These are phyloP conservation scores for Petrea volubilis DNA, from an alignment of 257 asterid species.

Conservation along the genomic window DNA sequence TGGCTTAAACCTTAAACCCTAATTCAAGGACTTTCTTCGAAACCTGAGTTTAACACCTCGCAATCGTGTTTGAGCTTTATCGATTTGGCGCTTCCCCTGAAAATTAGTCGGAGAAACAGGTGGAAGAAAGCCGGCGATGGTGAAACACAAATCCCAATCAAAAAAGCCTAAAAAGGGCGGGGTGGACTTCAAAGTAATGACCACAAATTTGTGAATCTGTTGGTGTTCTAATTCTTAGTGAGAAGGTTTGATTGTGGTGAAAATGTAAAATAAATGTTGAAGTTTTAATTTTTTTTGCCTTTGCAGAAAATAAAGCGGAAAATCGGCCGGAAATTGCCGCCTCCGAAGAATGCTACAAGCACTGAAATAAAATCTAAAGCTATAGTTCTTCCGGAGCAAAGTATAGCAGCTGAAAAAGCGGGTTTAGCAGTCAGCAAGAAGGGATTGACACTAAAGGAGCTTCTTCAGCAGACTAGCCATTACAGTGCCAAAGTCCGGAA, in stretches of 20 bases:
- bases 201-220: neutral
- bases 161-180: conserved; percentile 74
- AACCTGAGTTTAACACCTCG: neutral
- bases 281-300: neutral
- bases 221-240: neutral
- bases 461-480: conserved; percentile 93
- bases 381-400: conserved; percentile 90
- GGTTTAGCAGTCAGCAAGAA: conserved; percentile 85
- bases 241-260: neutral
- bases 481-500: conserved; percentile 88
- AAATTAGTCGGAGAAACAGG: neutral
- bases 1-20: conserved; percentile 33
- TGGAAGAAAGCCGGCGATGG: conserved; percentile 46
- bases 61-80: neutral
- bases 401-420: conserved; percentile 73
- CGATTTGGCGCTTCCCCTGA: neutral
- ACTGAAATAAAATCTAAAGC: conserved; percentile 83
- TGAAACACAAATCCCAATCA: conserved; percentile 60
- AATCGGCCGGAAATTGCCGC: conserved; percentile 92
- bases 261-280: neutral
- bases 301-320: conserved; percentile 84
- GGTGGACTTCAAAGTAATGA: conserved; percentile 76
- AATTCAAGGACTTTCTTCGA: neutral
- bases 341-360: conserved; percentile 86
- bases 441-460: conserved; percentile 92